A percentile compares a stretch with the other conserved stretches of the same genome.
phyloP scores from a whole-genome alignment of 139 green algal species.

The Asterochloris erici region DNA sequence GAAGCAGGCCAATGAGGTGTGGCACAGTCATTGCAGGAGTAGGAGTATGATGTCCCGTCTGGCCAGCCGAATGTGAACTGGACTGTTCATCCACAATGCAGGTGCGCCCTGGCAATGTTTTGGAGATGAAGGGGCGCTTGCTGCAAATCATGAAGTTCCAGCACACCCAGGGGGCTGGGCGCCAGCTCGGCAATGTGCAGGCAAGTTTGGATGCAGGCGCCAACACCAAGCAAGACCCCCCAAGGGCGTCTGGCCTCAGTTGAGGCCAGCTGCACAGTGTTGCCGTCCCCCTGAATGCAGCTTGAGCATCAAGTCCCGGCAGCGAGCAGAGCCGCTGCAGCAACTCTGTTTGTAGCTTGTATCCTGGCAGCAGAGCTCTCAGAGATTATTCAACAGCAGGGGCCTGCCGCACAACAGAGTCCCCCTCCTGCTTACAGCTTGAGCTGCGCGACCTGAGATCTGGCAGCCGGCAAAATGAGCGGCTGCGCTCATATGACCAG shows the following conservation, averaged over 20 bases:
- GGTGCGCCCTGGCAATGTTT: constrained; percentile 38
- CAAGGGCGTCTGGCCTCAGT: too few relatives aligned
- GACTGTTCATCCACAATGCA: constrained; percentile 1
- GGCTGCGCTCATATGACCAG: constrained; percentile 32
- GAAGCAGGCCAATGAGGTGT: constrained; percentile 8
- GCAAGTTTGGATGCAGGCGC: not conserved
- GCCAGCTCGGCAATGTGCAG: constrained; percentile 45
- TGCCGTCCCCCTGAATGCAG: too few relatives aligned
- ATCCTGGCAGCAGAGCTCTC: not conserved
- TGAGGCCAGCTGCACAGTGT: too few relatives aligned
- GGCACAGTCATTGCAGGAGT: not conserved
- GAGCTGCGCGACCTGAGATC: constrained; percentile 41
- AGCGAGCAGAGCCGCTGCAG: not conserved
- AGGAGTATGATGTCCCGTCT: too few relatives aligned
- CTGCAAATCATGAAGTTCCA: constrained; percentile 36
- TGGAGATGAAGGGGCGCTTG: constrained; percentile 40
- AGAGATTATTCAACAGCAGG: too few relatives aligned
- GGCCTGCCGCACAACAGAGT: not conserved
- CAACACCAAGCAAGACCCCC: not conserved
- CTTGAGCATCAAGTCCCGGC: too few relatives aligned
- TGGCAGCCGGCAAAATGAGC: constrained; percentile 30
- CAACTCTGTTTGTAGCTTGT: not conserved
- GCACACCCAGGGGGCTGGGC: constrained; percentile 27
- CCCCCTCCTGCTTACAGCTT: constrained; percentile 18
- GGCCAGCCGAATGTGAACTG: not conserved